These are phyloP conservation scores for Pseudozyma hubeiensis DNA, from an alignment of 1,284 basidiomycete species.

Conservation along the genomic window DNA sequence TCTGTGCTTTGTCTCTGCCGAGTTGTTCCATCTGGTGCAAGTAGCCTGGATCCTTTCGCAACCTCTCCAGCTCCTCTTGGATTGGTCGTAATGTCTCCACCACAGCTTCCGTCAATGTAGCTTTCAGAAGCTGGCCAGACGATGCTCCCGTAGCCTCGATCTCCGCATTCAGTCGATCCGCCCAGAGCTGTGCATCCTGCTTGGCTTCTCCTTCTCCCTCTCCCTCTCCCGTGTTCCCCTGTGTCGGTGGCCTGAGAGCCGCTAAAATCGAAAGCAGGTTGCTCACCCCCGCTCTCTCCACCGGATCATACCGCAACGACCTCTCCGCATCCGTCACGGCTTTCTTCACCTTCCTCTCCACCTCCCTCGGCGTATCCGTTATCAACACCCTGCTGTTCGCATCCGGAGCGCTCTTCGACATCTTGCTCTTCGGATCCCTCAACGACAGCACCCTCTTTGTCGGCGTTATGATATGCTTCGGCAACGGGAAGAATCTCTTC, in stretches of 20 bases:
- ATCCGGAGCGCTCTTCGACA: conserved; percentile 92
- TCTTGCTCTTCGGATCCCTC: conserved; percentile 85
- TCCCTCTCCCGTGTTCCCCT: background rate
- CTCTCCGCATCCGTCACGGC: conserved; percentile 86
- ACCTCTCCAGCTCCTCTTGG: conserved; percentile 76
- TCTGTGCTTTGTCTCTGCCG: conserved; percentile 78
- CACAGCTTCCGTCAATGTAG: conserved; percentile 79
- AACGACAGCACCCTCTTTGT: conserved; percentile 79
- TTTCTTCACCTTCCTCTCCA: conserved; percentile 78
- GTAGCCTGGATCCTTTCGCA: conserved; percentile 76
- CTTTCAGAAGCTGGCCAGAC: conserved; percentile 79
- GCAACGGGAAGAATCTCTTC: conserved; percentile 77
- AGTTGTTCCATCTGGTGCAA: conserved; percentile 75
- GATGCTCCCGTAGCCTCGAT: conserved; percentile 69
- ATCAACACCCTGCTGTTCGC: conserved; percentile 84
- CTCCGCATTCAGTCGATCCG: conserved; percentile 70
- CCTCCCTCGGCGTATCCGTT: conserved; percentile 78
- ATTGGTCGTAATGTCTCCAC: conserved; percentile 79
- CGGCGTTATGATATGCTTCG: conserved; percentile 79
- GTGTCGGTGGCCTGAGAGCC: conserved; percentile 69
- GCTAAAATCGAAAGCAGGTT: conserved; percentile 80
- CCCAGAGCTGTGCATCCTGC: conserved; percentile 64
- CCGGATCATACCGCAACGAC: conserved; percentile 80
- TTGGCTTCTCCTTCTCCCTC: background rate
- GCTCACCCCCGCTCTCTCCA: conserved; percentile 80